Percentiles rank a stretch among this genome's conserved stretches.
These are phyloP conservation scores for Oryza longistaminata DNA, from an alignment of 176 grass and related monocot species.

Conservation along the genomic window DNA sequence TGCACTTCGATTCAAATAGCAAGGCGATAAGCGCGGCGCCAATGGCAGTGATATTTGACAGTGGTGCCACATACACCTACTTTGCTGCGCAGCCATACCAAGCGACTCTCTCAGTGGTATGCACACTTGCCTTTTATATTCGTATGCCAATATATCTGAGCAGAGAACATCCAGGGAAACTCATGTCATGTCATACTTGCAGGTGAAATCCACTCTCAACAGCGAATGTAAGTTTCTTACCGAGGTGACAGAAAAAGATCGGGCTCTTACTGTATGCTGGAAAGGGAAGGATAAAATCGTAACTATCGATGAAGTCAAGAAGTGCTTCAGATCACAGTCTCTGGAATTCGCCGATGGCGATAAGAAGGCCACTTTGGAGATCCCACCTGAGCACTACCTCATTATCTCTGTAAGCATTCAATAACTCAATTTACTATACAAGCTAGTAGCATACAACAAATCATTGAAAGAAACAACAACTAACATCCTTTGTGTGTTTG, in stretches of 20 bases:
- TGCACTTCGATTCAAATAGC: conserved; percentile 44
- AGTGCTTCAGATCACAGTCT: conserved; percentile 73
- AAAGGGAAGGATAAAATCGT: conserved; percentile 74
- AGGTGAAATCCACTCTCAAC: conserved; percentile 67
- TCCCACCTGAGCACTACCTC: conserved; percentile 89
- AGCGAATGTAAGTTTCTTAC: neutral
- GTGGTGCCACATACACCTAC: conserved; percentile 86
- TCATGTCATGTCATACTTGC: conserved; percentile 27
- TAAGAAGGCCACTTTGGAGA: conserved; percentile 58
- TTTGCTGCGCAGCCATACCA: conserved; percentile 72
- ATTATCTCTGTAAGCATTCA: conserved; percentile 65
- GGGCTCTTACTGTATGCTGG: conserved; percentile 57
- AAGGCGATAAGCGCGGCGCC: conserved; percentile 43
- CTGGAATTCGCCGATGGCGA: conserved; percentile 46
- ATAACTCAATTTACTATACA: conserved; percentile 6
- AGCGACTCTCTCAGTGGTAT: conserved; percentile 72
- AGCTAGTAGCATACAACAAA: neutral
- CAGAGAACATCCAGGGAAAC: neutral
- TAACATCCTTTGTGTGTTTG: neutral
- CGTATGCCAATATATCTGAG: neutral
- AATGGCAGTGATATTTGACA: conserved; percentile 83
- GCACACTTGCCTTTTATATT: neutral
- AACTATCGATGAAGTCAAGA: conserved; percentile 69
- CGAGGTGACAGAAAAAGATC: neutral
- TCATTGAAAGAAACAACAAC: neutral